These are phyloP conservation scores for Apophysomyces trapeziformis DNA, from an alignment of 371 early-diverging fungal species.

Conservation along the genomic window DNA sequence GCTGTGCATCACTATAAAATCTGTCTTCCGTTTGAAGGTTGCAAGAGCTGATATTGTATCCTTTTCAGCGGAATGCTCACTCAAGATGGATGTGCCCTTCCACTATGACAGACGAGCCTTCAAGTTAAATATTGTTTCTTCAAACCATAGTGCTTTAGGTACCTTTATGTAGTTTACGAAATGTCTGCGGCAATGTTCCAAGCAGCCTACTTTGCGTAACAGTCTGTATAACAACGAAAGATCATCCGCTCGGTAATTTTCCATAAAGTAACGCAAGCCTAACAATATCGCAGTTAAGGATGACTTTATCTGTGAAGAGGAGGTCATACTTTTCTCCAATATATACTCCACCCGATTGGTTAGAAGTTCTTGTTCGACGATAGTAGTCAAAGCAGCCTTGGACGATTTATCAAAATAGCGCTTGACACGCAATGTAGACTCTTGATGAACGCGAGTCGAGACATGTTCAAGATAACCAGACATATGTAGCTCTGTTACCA, in stretches of 20 bases:
- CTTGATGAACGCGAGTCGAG: conserved; percentile 71
- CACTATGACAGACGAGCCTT: conserved; percentile 14
- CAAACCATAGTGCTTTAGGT: background rate
- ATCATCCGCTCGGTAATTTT: conserved; percentile 60
- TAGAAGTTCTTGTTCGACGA: conserved; percentile 72
- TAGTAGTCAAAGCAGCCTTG: conserved; percentile 62
- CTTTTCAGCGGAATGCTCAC: conserved; percentile 22
- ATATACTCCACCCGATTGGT: conserved; percentile 67
- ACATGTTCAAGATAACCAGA: conserved; percentile 72
- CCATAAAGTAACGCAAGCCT: conserved; percentile 71
- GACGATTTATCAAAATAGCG: conserved; percentile 81
- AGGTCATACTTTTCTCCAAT: conserved; percentile 60
- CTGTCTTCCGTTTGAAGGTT: conserved; percentile 70
- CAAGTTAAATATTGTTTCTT: background rate
- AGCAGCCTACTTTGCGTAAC: conserved; percentile 36
- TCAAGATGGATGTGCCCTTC: conserved; percentile 36
- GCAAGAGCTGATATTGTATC: conserved; percentile 40
- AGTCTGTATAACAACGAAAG: conserved; percentile 62
- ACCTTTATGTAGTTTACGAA: conserved; percentile 49
- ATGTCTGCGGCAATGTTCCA: conserved; percentile 38
- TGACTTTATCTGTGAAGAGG: no score
- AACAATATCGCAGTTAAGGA: background rate
- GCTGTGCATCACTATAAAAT: conserved; percentile 64
- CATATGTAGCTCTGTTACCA: conserved; percentile 58
- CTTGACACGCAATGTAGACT: conserved; percentile 66